These are phyloP conservation scores for Zymoseptoria brevis DNA, from an alignment of 2,329 filamentous ascomycete genomes.

Conservation along the genomic window DNA sequence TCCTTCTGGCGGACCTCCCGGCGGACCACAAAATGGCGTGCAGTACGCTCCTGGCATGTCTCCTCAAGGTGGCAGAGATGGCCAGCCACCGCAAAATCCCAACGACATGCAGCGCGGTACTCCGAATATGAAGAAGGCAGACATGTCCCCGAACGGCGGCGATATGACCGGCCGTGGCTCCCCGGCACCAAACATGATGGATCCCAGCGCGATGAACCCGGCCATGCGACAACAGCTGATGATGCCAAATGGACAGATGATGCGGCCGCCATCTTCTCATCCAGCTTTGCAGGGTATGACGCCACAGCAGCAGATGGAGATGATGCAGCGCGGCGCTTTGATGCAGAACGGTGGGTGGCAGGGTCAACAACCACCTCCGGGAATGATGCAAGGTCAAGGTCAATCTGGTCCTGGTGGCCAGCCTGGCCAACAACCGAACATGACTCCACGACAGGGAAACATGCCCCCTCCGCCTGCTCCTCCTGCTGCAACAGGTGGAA, in stretches of 20 bases:
- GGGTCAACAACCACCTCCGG: constrained; percentile 31
- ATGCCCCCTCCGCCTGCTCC: constrained; percentile 45
- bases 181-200: constrained; percentile 54
- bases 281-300: constrained; percentile 47
- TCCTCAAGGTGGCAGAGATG: constrained; percentile 58
- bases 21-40: constrained; percentile 35
- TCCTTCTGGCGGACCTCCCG: constrained; percentile 35
- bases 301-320: constrained; percentile 45
- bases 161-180: constrained; percentile 55
- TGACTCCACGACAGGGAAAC: constrained; percentile 65
- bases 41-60: constrained; percentile 50
- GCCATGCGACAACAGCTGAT: constrained; percentile 17
- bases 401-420: constrained; percentile 37
- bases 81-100: constrained; percentile 66
- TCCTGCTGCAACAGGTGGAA: constrained; percentile 33
- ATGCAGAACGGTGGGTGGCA: constrained; percentile 25
- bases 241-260: constrained; percentile 17
- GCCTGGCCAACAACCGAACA: constrained; percentile 47
- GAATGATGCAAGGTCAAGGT: constrained; percentile 36
- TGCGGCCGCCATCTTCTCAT: constrained; percentile 52
- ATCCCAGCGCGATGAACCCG: constrained; percentile 32
- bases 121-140: constrained; percentile 62
- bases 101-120: constrained; percentile 71
- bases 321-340: constrained; percentile 29
- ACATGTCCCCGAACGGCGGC: constrained; percentile 60